Evolutionary conservation across 2,329 filamentous ascomycete species (phyloP), one percentile per base, ranked within the genome.

Genomic region (Beauveria varroae): DNA sequence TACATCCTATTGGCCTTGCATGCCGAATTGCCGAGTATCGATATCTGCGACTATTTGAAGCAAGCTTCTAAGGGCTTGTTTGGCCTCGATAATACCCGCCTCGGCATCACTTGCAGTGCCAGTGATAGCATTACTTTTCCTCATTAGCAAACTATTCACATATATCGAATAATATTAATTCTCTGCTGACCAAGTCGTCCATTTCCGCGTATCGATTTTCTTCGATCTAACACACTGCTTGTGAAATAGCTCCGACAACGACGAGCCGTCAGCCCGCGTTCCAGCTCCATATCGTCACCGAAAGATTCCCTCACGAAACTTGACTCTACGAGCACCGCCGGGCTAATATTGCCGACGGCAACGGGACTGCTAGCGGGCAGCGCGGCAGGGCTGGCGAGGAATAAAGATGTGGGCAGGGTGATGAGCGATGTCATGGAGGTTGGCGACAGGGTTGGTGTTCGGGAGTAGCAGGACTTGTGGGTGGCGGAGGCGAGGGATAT

Each of bases 161-260:
- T 5, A 18, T 10, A 6, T 47, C 3, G 10, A 57, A 37, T 57
- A 57, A 37, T 37, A 57, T 47, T 37, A 57, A 37, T 56, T 40
- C 20, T 22, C 14, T 20, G 7, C n/a, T 20, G 47, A 51, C 47
- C 16, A 34, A 20, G 26, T 10, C 44, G 24, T 34, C 30, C 1
- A 37, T 37, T 37, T 14, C 14, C 34, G 12, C 12, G 12, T 5
- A 14, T 37, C 34, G 12, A 37, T 14, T 5, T 37, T 12, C 34
- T 37, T 37, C 5, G 34, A 37, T 12, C 12, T 12, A 37, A 37
- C 34, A 37, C 34, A 37, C 12, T 37, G 30, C 30, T 34, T 14
- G 46, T 24, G 22, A 6, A 24, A 59, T n/a, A 52, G 56, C 57
- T 59, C 57, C 46, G 57, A 59, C 46, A 47, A 59, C 56, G 56